Evolutionary conservation across 1,284 basidiomycete genomes (phyloP), one percentile per base, ranked within the genome.

Genomic region (Papiliotrema fonsecae): DNA sequence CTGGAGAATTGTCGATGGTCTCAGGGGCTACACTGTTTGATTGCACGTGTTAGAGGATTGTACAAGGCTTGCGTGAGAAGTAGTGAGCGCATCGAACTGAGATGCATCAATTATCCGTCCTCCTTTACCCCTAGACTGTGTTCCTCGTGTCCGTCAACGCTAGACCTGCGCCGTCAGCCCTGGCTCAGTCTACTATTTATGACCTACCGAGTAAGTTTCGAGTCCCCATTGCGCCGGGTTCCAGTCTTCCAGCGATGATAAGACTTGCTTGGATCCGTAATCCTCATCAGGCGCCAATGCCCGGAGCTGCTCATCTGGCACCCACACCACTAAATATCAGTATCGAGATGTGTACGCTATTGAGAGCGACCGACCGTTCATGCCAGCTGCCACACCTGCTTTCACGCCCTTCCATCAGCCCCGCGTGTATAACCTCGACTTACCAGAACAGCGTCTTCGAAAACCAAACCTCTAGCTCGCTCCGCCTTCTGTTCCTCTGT

Each of bases 381-480:
- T 75, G 4, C 71, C 72, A 10, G 73, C 72, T 21, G 65, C 57
- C 9, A 74, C 65, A 25, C 70, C 73, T 2, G 73, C 70, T 36
- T 59, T 55, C 11, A 69, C 65, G 1, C 73, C 73, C 50, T 64
- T 49, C 27, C 2, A 24, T 42, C 16, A 34, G 31, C 16, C 27
- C 19, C 7, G 22, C 18, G 27, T 19, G 22, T 2, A 4, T 6
- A 35, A 9, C 28, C 2, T n/a, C 18, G 13, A 45, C 61, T 51
- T 38, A 64, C 64, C 13, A 61, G 64, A 5, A 62, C 42, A 36
- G 72, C 73, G 55, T 75, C 74, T 54, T 75, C 74, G 46, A 74
- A 74, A 10, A 75, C 72, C 19, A 75, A 45, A 5, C 68, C 73
- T 45, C 50, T 60, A 10, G 51, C 51, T 21, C 74, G 51, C 47